Evolutionary conservation across 2,329 filamentous ascomycete genomes (phyloP), one percentile per base, ranked within the genome.

Genomic region (Xylaria sp.): DNA sequence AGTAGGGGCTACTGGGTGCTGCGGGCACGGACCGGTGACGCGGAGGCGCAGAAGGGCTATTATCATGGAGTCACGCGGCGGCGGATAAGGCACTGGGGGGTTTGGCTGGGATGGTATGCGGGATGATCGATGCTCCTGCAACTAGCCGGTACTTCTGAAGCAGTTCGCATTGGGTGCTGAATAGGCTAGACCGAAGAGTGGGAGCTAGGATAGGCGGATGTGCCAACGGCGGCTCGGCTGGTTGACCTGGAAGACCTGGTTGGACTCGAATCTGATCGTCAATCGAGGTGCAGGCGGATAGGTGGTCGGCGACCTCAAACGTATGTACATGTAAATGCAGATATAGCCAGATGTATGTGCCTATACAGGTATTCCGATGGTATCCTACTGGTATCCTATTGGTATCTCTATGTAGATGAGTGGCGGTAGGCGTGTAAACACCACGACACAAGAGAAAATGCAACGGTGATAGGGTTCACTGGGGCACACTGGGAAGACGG

Each of bases 91-190:
- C 76, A 78, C 77, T 77, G 76, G 72, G 77, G 75, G 58, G 76
- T 77, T 68, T 78, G 76, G 69, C 76, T 76, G 63, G 77, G 76
- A 71, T 78, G 76, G 66, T 77, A 78, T 75, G 76, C 75, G 75
- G 77, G 76, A 79, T 77, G 76, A 72, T 77, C 75, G 74, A 78
- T 77, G 75, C 75, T 78, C 69, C 74, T 79, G 77, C 77, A 79
- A 73, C 74, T 78, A 77, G 74, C 77, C 77, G 76, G 75, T 66
- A 73, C 75, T 72, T 78, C 76, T 77, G 74, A 75, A 76, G 73
- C 75, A 73, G 76, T 78, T 78, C 76, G 76, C 77, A 79, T 78
- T 75, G 74, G 76, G 73, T 74, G 68, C 67, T 68, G 56, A 67
- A 72, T 75, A 72, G 72, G 43, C 62, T 59, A 50, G 69, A 71